phyloP scores from a whole-genome alignment of 805 yeast species.

The Sungouiozyma ichnusensis region DNA sequence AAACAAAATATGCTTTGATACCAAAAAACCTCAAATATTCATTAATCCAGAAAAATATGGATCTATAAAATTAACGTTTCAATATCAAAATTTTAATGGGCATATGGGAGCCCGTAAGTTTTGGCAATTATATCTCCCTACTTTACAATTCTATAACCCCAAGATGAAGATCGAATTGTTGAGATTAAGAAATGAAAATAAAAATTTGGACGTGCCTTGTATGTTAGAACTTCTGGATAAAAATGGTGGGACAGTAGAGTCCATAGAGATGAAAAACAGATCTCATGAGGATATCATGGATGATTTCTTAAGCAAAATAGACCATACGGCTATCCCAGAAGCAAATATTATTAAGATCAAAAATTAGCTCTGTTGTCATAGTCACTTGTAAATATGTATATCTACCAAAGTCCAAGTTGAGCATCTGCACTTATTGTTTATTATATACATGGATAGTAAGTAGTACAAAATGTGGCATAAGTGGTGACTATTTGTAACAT shows the following conservation, averaged over 20 bases:
- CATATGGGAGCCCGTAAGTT: conserved; percentile 63
- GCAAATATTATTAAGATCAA: conserved; percentile 24
- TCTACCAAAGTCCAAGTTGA: neutral
- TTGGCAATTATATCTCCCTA: conserved; percentile 66
- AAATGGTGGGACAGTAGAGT: conserved; percentile 17
- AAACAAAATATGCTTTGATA: conserved; percentile 20
- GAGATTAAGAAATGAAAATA: conserved; percentile 35
- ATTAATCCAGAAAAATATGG: conserved; percentile 16
- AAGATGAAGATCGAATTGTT: conserved; percentile 48
- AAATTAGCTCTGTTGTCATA: neutral
- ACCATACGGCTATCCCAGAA: conserved; percentile 42
- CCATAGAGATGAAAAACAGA: conserved; percentile 45
- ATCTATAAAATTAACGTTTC: conserved; percentile 44
- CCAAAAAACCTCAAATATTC: conserved; percentile 22
- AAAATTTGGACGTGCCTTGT: conserved; percentile 22
- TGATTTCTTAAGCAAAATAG: conserved; percentile 40
- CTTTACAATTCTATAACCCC: conserved; percentile 79
- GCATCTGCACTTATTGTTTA: no score
- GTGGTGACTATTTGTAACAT: no score
- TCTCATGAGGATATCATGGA: conserved; percentile 43
- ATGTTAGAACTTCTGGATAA: conserved; percentile 14
- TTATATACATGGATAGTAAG: neutral
- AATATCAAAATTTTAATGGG: conserved; percentile 38
- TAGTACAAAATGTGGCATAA: neutral
- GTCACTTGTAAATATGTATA: neutral